These are phyloP conservation scores for Cornus florida DNA, from an alignment of 148 eudicot genomes.

Conservation along the genomic window DNA sequence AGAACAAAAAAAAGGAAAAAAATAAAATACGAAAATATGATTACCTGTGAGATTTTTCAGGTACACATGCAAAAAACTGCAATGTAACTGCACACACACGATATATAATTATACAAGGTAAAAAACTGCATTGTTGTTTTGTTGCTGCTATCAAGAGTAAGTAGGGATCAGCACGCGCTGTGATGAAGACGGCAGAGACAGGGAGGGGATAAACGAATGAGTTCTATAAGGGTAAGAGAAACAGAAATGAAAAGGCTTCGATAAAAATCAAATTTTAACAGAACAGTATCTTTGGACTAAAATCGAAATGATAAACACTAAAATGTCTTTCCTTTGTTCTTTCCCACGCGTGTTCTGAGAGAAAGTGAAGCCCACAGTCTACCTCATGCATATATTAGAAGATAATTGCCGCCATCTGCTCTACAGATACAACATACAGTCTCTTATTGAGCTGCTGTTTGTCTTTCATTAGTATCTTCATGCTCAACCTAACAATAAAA, in stretches of 20 bases:
- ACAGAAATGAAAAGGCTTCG: neutral
- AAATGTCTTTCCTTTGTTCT: slow-evolving; percentile 1
- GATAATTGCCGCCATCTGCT: neutral
- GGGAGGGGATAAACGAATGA: neutral
- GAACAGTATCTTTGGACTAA: neutral
- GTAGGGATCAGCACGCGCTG: too few species aligned
- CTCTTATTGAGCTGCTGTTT: slow-evolving; percentile 23
- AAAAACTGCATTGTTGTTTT: too few species aligned
- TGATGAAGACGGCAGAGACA: neutral
- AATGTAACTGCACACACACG: too few species aligned
- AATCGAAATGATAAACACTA: neutral
- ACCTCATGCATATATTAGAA: neutral
- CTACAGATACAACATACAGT: neutral
- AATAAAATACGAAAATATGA: too few species aligned
- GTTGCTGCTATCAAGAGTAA: too few species aligned
- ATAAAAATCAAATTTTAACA: neutral
- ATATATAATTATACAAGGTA: too few species aligned
- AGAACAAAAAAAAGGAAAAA: too few species aligned
- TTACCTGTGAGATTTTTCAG: too few species aligned
- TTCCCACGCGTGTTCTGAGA: neutral
- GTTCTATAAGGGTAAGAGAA: too few species aligned
- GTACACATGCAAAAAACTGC: too few species aligned
- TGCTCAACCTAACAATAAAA: slow-evolving; percentile 49
- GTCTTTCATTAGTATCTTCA: slow-evolving; percentile 42
- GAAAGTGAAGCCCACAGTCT: neutral